A percentile compares a stretch with the other conserved stretches of the same genome.
These are phyloP conservation scores for Trichoderma citrinoviride DNA, from an alignment of 2,329 filamentous ascomycete genomes.

Conservation along the genomic window DNA sequence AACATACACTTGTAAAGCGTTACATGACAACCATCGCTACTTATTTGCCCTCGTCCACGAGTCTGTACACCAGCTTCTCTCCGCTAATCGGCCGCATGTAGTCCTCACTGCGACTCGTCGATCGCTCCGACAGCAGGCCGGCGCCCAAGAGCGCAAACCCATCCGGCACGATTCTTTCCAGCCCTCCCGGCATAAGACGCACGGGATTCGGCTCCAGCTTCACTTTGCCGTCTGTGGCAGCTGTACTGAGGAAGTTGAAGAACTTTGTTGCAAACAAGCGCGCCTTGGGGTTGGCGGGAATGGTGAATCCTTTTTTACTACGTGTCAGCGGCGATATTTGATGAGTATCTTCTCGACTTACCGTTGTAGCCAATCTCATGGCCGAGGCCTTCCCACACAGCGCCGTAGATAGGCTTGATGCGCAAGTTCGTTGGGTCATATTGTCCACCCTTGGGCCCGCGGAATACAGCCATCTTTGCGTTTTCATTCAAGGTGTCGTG, in stretches of 20 bases:
- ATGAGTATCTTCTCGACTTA: conserved; percentile 20
- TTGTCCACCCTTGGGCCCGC: conserved; percentile 26
- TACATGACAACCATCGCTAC: not conserved
- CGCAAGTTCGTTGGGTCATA: conserved; percentile 29
- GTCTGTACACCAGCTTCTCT: conserved; percentile 39
- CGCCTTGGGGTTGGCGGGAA: conserved; percentile 28
- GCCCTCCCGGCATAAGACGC: conserved; percentile 34
- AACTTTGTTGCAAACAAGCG: conserved; percentile 36
- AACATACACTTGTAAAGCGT: not conserved
- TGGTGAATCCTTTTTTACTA: not conserved
- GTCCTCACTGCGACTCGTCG: conserved; percentile 25
- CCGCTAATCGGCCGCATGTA: conserved; percentile 41
- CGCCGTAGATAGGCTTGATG: conserved; percentile 39
- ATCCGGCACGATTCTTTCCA: conserved; percentile 30
- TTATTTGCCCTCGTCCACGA: not conserved
- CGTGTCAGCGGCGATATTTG: not conserved
- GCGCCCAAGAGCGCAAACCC: conserved; percentile 31
- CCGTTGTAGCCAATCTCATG: conserved; percentile 40
- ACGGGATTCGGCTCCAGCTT: conserved; percentile 33
- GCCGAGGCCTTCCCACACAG: conserved; percentile 44
- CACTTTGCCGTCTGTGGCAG: not conserved
- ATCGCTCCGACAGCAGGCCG: conserved; percentile 25
- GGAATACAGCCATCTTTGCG: conserved; percentile 31
- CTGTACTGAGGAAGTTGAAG: conserved; percentile 36
- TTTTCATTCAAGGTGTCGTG: conserved; percentile 29